A percentile compares a stretch with the other conserved stretches of the same genome.
Evolutionary conservation across 139 green algal genomes (phyloP).

Genomic region (Astrephomene gubernaculifera): DNA sequence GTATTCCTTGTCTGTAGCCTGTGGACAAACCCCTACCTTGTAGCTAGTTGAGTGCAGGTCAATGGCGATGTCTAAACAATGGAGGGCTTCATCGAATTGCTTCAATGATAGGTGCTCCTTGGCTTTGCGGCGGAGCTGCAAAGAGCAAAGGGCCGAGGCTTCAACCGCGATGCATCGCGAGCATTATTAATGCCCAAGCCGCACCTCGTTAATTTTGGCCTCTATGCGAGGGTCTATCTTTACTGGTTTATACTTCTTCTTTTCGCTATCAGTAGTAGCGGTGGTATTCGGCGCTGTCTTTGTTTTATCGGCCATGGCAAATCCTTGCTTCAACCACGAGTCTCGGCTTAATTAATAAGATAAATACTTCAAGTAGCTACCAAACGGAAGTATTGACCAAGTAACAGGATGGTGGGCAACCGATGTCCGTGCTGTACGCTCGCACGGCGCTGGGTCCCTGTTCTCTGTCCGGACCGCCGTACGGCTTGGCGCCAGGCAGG

Average conservation of each 20-base stretch:
- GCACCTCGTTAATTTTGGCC: constrained; percentile 30
- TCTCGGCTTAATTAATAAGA: background rate
- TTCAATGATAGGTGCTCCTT: constrained; percentile 41
- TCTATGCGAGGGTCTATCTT: constrained; percentile 46
- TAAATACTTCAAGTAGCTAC: too few species aligned
- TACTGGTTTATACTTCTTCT: constrained; percentile 13
- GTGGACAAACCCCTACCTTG: too few species aligned
- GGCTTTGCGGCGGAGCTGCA: constrained; percentile 30
- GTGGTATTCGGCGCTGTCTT: background rate
- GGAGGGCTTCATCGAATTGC: constrained; percentile 49
- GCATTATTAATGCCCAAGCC: background rate
- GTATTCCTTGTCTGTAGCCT: too few species aligned
- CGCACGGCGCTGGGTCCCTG: too few species aligned
- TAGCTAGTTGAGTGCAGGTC: constrained; percentile 56
- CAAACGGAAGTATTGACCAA: too few species aligned
- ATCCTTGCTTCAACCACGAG: too few species aligned
- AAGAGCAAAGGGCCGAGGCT: background rate
- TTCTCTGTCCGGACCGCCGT: too few species aligned
- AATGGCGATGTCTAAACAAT: constrained; percentile 53
- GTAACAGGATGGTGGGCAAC: too few species aligned
- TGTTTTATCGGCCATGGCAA: constrained; percentile 14
- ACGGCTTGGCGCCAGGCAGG: too few species aligned
- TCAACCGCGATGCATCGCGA: background rate
- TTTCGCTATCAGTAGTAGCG: background rate
- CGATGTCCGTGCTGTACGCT: too few species aligned